These are phyloP conservation scores for Phytophthora hybrid DNA, from an alignment of 352 stramenopile genomes.

Conservation along the genomic window DNA sequence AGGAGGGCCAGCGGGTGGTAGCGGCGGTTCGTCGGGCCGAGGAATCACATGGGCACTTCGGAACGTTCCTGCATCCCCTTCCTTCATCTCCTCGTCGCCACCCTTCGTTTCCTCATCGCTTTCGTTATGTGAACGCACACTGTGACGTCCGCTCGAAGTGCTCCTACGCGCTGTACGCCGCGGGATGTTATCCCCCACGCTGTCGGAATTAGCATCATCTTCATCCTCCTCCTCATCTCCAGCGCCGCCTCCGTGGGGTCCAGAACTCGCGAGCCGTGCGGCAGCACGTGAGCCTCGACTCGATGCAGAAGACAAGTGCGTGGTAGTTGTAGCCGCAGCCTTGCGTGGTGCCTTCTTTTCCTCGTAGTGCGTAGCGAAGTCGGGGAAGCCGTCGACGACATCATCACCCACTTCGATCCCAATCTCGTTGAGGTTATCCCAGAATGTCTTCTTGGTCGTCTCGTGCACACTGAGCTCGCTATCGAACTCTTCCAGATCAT, in stretches of 20 bases:
- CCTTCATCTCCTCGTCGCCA: conserved; percentile 8
- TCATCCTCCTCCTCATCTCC: conserved; percentile 25
- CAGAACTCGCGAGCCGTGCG: conserved; percentile 15
- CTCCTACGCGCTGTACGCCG: conserved; percentile 42
- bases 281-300: conserved; percentile 29
- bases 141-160: conserved; percentile 38
- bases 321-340: neutral
- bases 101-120: conserved; percentile 41
- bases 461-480: conserved; percentile 53
- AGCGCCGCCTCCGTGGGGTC: conserved; percentile 19
- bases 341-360: conserved; percentile 47
- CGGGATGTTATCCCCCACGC: conserved; percentile 19
- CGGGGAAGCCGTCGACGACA: conserved; percentile 58
- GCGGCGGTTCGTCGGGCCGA: conserved; percentile 29
- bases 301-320: conserved; percentile 17
- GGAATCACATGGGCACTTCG: neutral
- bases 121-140: conserved; percentile 25
- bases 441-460: conserved; percentile 65
- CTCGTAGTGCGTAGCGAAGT: conserved; percentile 59
- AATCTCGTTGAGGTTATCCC: conserved; percentile 72
- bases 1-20: conserved; percentile 34
- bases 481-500: conserved; percentile 61
- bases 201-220: conserved; percentile 30
- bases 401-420: conserved; percentile 65
- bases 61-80: neutral